Evolutionary conservation across 108 stramenopile species (phyloP).

Genomic region (Stephanodiscus minutulus): DNA sequence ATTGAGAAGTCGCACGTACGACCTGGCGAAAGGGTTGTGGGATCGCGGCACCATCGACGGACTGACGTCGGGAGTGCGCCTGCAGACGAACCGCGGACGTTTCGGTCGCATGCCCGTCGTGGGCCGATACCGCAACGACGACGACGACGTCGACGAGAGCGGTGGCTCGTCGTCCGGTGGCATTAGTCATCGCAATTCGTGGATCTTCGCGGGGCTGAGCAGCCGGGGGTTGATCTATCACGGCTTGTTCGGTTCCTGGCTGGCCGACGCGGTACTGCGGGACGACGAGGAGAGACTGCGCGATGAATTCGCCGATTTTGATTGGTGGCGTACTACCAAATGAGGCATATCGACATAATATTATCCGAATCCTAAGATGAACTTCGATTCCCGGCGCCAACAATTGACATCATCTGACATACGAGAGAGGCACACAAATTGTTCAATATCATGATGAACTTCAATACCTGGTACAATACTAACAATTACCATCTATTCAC

Average conservation of each 20-base stretch:
- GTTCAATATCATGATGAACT: background rate
- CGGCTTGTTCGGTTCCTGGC: conserved; percentile 67
- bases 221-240: conserved; percentile 85
- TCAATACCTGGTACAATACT: conserved; percentile 37
- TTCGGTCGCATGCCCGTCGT: conserved; percentile 80
- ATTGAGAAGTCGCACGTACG: conserved; percentile 54
- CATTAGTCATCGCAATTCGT: conserved; percentile 47
- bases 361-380: background rate
- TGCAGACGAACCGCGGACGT: conserved; percentile 76
- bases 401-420: background rate
- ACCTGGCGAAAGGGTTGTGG: conserved; percentile 67
- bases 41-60: conserved; percentile 55
- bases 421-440: no score
- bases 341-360: background rate
- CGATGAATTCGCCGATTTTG: conserved; percentile 39
- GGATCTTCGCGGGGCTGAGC: conserved; percentile 84
- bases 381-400: background rate
- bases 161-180: no score
- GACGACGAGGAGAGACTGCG: conserved; percentile 34
- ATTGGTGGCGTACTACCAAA: conserved; percentile 44
- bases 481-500: no score
- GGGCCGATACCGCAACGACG: conserved; percentile 40
- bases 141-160: no score
- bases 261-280: conserved; percentile 56
- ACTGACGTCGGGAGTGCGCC: conserved; percentile 64